Evolutionary conservation across 306 rosid genomes (phyloP), one percentile per base, ranked within the genome.

Genomic region (Acacia melanoxylon): DNA sequence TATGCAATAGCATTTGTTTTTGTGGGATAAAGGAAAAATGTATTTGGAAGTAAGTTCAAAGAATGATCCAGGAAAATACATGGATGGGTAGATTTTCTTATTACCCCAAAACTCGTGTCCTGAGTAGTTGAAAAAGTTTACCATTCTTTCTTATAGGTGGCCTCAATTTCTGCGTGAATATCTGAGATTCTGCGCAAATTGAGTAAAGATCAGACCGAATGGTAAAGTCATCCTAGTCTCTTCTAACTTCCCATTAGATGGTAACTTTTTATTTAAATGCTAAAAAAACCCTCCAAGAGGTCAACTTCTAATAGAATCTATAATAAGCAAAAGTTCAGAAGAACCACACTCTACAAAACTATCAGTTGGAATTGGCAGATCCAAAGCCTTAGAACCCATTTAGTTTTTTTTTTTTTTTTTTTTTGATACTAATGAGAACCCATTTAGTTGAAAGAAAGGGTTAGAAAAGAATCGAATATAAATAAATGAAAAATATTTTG

Each of bases 51-150:
- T 35, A 42, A 70, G 20, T 62, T 62, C 8, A 68, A 11, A 68
- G 74, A 41, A 41, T 11, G 56, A 44, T 44, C 19, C 68, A 13
- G 52, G 20, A 22, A 69, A 70, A 42, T n/a, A 66, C 25, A 68
- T 68, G 69, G 81, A 35, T 14, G 72, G 67, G 27, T 24, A 33
- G 44, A 48, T 75, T 84, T 45, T 69, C 44, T 40, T 46, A 48
- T 68, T 19, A 33, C 68, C 29, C 52, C 61, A 46, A 6, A 27
- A 22, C 46, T 67, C 15, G 71, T 33, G 45, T 46, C 31, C 46
- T 12, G 9, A 70, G 27, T 22, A 9, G 33, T 8, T 20, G 33
- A 22, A 20, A 35, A 37, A 37, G 29, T 37, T 17, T 2, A 6
- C 2, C 24, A 19, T n/a, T 11, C 45, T 37, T 14, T 15, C 24